A percentile compares a stretch with the other conserved stretches of the same genome.
These are phyloP conservation scores for Tubosaeta sp. DNA, from an alignment of 768 basidiomycete species.

Conservation along the genomic window DNA sequence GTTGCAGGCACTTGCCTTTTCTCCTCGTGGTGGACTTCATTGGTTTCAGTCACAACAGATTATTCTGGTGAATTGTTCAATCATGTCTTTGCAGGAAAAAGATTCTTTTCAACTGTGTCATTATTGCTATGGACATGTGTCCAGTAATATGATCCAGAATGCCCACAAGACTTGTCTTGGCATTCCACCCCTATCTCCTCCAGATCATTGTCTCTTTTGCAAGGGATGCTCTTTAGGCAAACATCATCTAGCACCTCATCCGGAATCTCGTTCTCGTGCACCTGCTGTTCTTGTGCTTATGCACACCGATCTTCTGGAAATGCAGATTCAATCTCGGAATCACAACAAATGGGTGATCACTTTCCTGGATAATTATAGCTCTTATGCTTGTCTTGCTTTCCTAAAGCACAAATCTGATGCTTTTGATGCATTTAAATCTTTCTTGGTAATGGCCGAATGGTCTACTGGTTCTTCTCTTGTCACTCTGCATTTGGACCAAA, in stretches of 20 bases:
- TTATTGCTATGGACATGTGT: not conserved
- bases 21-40: not conserved
- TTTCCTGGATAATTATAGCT: not conserved
- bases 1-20: not conserved
- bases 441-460: not conserved
- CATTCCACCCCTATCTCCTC: no score
- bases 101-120: not conserved
- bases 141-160: not conserved
- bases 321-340: not conserved
- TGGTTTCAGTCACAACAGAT: not conserved
- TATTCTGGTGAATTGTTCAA: not conserved
- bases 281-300: not conserved
- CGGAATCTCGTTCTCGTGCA: not conserved
- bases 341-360: not conserved
- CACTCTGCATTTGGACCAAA: not conserved
- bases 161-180: not conserved
- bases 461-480: not conserved
- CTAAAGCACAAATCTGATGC: not conserved
- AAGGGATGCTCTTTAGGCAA: not conserved
- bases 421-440: not conserved
- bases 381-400: not conserved
- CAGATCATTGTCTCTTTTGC: not conserved
- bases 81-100: not conserved
- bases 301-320: not conserved
- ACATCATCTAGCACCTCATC: not conserved